Base-by-base conservation (phyloP, 371 early-diverging fungal species). In the Apophysomyces sp. region DNA sequence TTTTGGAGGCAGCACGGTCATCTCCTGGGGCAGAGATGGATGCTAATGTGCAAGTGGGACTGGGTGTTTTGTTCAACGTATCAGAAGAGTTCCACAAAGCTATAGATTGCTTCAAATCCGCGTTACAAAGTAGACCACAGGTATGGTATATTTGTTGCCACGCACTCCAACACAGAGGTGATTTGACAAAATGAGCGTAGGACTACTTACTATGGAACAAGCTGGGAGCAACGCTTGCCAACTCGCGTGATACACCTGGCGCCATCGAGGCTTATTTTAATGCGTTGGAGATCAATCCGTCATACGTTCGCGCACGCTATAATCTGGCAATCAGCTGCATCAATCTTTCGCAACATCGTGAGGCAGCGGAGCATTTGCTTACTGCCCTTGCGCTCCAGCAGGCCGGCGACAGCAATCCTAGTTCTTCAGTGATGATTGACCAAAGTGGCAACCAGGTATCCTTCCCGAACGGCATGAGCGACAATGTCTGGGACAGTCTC, bases 131-230 rank as follows among this genome's bases (percentile, higher is more conserved):
- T 18, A 73, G 91, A 34, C 98, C 98, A 3, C 83, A 92, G 61
- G 87, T 87, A 73, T 62, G 63, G 18, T 28, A 18, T 29, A 31
- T 37, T 34, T 34, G 5, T 34, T 34, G n/a, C n/a, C n/a, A n/a
- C n/a, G n/a, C n/a, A n/a, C 5, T 5, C 34, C 34, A 34, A 12
- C 11, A 12, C 40, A 51, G 18, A 31, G 24, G 24, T 64, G 21
- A 56, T 37, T 13, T 57, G 63, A 41, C 41, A 44, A 44, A 4
- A 7, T 18, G 16, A 31, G 4, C 59, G 15, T 63, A 83, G 75
- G 97, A 98, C 69, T 96, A 96, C 75, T 78, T 94, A 68, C 82
- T 97, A 49, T 98, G 96, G 96, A 97, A 97, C 83, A 93, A 91
- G 66, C 84, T 97, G 31, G 99, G 98, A 16, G 99, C 99, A 0